phyloP scores from a whole-genome alignment of 495 filamentous ascomycete species.

The Xylaria bambusicola region DNA sequence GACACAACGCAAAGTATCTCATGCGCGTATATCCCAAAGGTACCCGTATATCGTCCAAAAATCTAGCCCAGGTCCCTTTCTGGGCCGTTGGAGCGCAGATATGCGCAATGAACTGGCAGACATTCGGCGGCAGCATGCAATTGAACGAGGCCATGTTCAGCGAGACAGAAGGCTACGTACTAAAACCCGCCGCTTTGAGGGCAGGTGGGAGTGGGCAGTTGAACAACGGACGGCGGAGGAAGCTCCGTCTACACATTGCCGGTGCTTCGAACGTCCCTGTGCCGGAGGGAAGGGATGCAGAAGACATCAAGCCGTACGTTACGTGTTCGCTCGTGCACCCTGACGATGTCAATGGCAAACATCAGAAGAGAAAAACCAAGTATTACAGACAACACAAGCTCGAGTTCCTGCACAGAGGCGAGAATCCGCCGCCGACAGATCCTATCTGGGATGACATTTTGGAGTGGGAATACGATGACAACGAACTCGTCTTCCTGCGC shows the following conservation, averaged over 20 bases:
- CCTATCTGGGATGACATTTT: slow-evolving; percentile 55
- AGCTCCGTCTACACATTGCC: slow-evolving; percentile 45
- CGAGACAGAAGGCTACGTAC: slow-evolving; percentile 54
- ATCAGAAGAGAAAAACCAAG: slow-evolving; percentile 52
- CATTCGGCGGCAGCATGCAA: slow-evolving; percentile 54
- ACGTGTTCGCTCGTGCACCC: slow-evolving; percentile 55
- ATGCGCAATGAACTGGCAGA: slow-evolving; percentile 61
- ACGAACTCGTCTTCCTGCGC: slow-evolving; percentile 54
- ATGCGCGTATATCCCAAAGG: slow-evolving; percentile 62
- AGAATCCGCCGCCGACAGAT: slow-evolving; percentile 47
- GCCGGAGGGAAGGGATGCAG: slow-evolving; percentile 33
- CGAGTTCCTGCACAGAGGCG: slow-evolving; percentile 40
- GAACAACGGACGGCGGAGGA: slow-evolving; percentile 33
- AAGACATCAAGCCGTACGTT: slow-evolving; percentile 53
- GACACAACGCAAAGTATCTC: slow-evolving; percentile 53
- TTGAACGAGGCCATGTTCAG: slow-evolving; percentile 59
- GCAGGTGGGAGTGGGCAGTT: slow-evolving; percentile 45
- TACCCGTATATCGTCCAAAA: slow-evolving; percentile 55
- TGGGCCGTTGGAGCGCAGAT: slow-evolving; percentile 59
- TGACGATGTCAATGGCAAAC: slow-evolving; percentile 35
- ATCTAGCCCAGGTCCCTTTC: slow-evolving; percentile 52
- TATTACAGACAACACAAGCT: slow-evolving; percentile 51
- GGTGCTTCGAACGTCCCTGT: slow-evolving; percentile 54
- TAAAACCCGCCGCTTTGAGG: slow-evolving; percentile 55
- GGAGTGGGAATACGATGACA: slow-evolving; percentile 58